Base-by-base conservation (phyloP, 768 basidiomycete species). In the Pulveroboletus frians region DNA sequence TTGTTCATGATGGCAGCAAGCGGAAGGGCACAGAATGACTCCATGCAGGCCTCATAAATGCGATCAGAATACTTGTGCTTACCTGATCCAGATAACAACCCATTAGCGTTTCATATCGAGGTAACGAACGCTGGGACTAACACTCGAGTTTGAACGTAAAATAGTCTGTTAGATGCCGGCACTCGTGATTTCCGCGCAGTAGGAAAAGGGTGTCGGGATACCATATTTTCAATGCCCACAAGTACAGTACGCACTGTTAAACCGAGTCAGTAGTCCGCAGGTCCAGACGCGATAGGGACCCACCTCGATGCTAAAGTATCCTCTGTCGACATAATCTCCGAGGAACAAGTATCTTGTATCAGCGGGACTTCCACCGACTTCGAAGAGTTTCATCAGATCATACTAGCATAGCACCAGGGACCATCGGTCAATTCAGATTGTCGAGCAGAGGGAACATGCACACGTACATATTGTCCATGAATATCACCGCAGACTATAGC, bases 121-220 rank as follows among this genome's bases (percentile, higher is more conserved):
- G 42, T 1, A 20, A 54, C n/a, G 41, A 35, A 9, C 27, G 50
- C 15, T 35, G 37, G 4, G 36, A 72, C 90, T 62, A 63, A 92
- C 94, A 96, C 75, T 97, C 95, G 23, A 96, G 84, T 71, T 96
- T 98, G 79, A 98, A 98, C 31, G 94, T 98, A 66, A 96, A 98
- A 70, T 98, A 97, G 64, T 98, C 94, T 18, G 95, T 99, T 67
- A 98, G 72, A 73, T 98, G 96, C 42, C 96, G 84, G 67, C 96
- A 99, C 74, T 99, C 96, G 69, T 99, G 96, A 62, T 99, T 99
- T 42, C 96, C 96, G 43, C 96, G 90, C 31, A 99, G 79, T 35
- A 99, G 80, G 77, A 95, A 97, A 32, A 98, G 76, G 23, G 94
- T 96, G 58, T 94, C 84, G 44, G 96, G 96, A 69, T 97, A 98